Percentiles rank a stretch among this genome's conserved stretches.
Conservation (phyloP, 208 protist genomes). For the Acanthamoeba quina region DNA sequence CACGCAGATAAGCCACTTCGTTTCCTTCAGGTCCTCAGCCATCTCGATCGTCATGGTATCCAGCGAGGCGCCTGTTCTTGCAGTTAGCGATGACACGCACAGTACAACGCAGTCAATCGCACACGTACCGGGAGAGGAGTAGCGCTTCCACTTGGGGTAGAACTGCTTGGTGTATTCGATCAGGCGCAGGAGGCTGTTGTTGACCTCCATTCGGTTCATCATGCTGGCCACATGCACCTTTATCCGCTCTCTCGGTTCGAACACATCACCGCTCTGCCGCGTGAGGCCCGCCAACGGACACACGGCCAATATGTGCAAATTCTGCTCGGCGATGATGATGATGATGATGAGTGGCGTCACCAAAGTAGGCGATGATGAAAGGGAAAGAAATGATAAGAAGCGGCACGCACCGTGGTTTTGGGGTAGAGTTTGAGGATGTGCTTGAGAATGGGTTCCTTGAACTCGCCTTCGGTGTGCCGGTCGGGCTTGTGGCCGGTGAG, state of each 20-base stretch:
- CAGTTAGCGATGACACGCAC: not conserved
- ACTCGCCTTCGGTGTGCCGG: not conserved
- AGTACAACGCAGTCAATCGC: not conserved
- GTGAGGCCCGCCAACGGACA: not conserved
- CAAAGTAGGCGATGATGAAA: not conserved
- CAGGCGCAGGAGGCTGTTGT: slow-evolving; percentile 34
- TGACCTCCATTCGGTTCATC: slow-evolving; percentile 36
- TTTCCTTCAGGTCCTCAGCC: slow-evolving; percentile 45
- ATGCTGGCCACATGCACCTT: slow-evolving; percentile 12
- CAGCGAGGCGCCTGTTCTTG: not conserved
- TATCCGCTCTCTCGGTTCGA: not conserved
- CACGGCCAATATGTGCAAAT: slow-evolving; percentile 8
- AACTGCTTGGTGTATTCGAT: not conserved
- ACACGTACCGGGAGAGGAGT: not conserved
- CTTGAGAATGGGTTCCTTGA: slow-evolving; percentile 51
- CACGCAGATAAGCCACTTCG: not conserved
- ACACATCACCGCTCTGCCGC: not conserved
- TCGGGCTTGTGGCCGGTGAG: not conserved
- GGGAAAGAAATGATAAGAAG: not conserved
- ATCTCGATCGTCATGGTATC: not conserved
- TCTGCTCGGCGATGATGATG: not conserved
- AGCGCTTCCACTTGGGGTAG: slow-evolving; percentile 28
- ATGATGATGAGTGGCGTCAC: not conserved
- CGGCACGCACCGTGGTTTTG: not conserved
- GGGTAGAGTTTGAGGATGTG: slow-evolving; percentile 60